A percentile compares a stretch with the other conserved stretches of the same genome.
phyloP scores from a whole-genome alignment of 805 yeast genomes.

The Phaffomyces opuntiae region DNA sequence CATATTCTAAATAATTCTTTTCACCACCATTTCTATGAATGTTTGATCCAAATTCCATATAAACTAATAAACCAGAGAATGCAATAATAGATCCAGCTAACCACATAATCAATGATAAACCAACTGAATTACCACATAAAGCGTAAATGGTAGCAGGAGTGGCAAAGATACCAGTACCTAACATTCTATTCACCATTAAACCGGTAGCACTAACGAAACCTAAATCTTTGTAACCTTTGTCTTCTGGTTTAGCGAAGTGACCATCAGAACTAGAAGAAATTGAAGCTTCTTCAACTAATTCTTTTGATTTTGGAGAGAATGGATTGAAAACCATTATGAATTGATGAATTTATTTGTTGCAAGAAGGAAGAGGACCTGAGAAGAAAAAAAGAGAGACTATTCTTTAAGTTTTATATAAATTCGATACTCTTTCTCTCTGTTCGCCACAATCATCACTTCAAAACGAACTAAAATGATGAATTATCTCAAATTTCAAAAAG shows the following conservation, averaged over 20 bases:
- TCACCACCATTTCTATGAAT: slow-evolving; percentile 84
- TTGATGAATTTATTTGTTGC: too few species aligned
- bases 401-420: too few species aligned
- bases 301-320: neutral
- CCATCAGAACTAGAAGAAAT: slow-evolving; percentile 9
- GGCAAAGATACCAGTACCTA: slow-evolving; percentile 73
- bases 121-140: slow-evolving; percentile 57
- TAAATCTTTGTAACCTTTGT: slow-evolving; percentile 35
- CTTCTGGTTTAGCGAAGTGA: slow-evolving; percentile 29
- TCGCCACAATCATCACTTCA: too few species aligned
- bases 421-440: too few species aligned
- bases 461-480: too few species aligned
- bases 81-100: slow-evolving; percentile 68
- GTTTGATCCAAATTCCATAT: slow-evolving; percentile 75
- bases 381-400: too few species aligned
- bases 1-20: slow-evolving; percentile 70
- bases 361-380: too few species aligned
- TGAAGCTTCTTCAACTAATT: slow-evolving; percentile 1
- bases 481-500: too few species aligned
- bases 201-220: slow-evolving; percentile 57
- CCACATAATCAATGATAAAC: slow-evolving; percentile 67
- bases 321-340: neutral
- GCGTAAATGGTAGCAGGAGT: slow-evolving; percentile 53
- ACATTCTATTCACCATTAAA: slow-evolving; percentile 57
- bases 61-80: slow-evolving; percentile 54